Evolutionary conservation across 352 stramenopile genomes (phyloP).

Genomic region (Globisporangium splendens): DNA sequence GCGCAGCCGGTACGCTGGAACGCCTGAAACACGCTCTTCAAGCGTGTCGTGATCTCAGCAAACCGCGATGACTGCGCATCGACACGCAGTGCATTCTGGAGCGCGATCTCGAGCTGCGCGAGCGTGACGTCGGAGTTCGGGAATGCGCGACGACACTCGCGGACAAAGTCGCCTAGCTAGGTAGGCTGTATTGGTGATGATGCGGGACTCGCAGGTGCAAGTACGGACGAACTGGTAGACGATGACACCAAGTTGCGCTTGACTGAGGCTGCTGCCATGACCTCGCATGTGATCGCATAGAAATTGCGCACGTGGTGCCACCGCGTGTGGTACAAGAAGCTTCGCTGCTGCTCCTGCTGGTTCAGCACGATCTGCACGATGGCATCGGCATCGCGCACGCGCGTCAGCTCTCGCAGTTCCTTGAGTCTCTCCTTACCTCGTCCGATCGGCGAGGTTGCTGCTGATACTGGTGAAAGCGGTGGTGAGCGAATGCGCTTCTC

Average conservation of each 20-base stretch:
- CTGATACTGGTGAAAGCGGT: too few relatives aligned
- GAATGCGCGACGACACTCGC: slow-evolving; percentile 26
- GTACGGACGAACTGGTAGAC: not conserved
- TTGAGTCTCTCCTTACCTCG: slow-evolving; percentile 25
- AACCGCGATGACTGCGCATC: slow-evolving; percentile 1
- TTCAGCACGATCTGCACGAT: slow-evolving; percentile 18
- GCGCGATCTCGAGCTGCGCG: slow-evolving; percentile 38
- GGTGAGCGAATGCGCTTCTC: slow-evolving; percentile 1
- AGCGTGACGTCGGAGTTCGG: slow-evolving; percentile 22
- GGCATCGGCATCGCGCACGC: slow-evolving; percentile 16
- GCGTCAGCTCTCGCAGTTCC: slow-evolving; percentile 31
- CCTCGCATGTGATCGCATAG: slow-evolving; percentile 38
- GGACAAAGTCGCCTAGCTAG: slow-evolving; percentile 34
- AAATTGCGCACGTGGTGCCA: slow-evolving; percentile 46
- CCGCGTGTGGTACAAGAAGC: slow-evolving; percentile 32
- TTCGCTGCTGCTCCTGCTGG: slow-evolving; percentile 31
- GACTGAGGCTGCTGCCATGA: slow-evolving; percentile 2
- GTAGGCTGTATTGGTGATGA: not conserved
- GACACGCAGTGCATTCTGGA: slow-evolving; percentile 27
- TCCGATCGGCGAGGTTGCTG: not conserved
- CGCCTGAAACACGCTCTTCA: slow-evolving; percentile 27
- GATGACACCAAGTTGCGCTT: not conserved
- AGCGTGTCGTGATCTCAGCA: slow-evolving; percentile 10
- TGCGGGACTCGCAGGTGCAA: not conserved
- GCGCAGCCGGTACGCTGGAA: slow-evolving; percentile 23